Percentiles rank a stretch among this genome's conserved stretches.
These are phyloP conservation scores for Saksenaea oblongispora DNA, from an alignment of 371 early-diverging fungal species.

Conservation along the genomic window DNA sequence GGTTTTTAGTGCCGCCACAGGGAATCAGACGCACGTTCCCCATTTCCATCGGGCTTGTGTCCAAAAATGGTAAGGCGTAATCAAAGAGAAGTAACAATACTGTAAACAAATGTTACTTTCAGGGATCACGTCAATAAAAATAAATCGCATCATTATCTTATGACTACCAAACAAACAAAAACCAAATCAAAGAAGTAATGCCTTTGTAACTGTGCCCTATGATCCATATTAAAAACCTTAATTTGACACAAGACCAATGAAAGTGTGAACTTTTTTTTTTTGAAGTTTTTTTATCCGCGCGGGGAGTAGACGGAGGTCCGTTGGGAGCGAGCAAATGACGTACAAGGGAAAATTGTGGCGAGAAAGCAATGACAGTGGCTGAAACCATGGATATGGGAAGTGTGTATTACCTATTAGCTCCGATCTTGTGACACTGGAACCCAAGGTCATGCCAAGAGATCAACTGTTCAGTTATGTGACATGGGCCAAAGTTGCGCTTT, in stretches of 20 bases:
- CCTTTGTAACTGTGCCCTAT: background rate
- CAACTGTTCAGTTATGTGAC: background rate
- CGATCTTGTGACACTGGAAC: constrained; percentile 1
- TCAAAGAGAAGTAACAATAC: background rate
- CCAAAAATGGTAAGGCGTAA: background rate
- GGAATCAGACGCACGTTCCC: background rate
- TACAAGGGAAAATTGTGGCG: background rate
- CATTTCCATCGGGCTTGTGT: background rate
- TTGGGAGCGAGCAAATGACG: background rate
- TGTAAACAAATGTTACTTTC: background rate
- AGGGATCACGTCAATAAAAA: background rate
- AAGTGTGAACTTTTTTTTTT: too few species aligned
- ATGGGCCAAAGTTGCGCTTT: background rate
- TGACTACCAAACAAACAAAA: background rate
- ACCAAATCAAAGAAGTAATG: background rate
- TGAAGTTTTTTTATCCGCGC: background rate
- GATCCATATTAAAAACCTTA: background rate
- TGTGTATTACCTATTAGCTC: background rate
- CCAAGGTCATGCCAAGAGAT: background rate
- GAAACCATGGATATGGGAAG: background rate
- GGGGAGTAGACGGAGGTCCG: background rate
- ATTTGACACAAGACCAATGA: too few species aligned
- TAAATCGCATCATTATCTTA: background rate
- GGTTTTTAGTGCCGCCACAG: background rate
- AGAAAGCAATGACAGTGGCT: background rate